Percentiles rank a stretch among this genome's conserved stretches.
Evolutionary conservation across 2,329 filamentous ascomycete species (phyloP).

Genomic region (Diaporthe ilicicola): DNA sequence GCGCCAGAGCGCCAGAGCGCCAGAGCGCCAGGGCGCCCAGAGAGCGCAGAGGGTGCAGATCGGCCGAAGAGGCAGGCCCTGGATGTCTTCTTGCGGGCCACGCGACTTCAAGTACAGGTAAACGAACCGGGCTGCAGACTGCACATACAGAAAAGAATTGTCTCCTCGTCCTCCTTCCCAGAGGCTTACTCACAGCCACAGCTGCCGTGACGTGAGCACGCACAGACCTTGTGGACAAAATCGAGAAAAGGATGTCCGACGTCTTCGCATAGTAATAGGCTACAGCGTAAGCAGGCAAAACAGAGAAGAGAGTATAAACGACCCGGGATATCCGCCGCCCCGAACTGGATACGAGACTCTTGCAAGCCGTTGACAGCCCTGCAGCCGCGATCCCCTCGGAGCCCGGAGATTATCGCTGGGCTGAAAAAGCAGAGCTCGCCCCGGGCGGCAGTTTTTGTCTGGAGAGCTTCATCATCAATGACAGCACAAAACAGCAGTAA

Average conservation of each 20-base stretch:
- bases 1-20: neutral
- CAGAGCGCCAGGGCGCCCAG: too few relatives aligned
- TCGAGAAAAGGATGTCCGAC: too few relatives aligned
- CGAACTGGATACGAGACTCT: slow-evolving; percentile 15
- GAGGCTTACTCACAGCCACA: too few relatives aligned
- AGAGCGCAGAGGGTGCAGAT: neutral
- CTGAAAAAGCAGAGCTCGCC: neutral
- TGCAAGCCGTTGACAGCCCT: neutral
- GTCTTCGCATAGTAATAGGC: too few relatives aligned
- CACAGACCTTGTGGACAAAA: too few relatives aligned
- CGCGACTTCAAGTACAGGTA: too few relatives aligned
- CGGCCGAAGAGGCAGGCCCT: neutral
- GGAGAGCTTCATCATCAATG: slow-evolving; percentile 9
- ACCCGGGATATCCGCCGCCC: slow-evolving; percentile 15
- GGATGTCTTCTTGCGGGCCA: neutral
- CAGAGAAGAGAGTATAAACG: neutral
- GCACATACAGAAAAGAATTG: too few relatives aligned
- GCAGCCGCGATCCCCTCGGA: neutral
- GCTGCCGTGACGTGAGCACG: too few relatives aligned
- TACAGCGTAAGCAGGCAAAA: neutral
- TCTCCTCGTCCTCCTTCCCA: too few relatives aligned
- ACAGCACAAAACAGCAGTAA: neutral
- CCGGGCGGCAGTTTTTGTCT: neutral
- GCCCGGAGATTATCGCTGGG: slow-evolving; percentile 13
- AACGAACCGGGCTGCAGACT: too few relatives aligned